Evolutionary conservation across 2,329 filamentous ascomycete genomes (phyloP).

Genomic region (Colletotrichum acutatum): DNA sequence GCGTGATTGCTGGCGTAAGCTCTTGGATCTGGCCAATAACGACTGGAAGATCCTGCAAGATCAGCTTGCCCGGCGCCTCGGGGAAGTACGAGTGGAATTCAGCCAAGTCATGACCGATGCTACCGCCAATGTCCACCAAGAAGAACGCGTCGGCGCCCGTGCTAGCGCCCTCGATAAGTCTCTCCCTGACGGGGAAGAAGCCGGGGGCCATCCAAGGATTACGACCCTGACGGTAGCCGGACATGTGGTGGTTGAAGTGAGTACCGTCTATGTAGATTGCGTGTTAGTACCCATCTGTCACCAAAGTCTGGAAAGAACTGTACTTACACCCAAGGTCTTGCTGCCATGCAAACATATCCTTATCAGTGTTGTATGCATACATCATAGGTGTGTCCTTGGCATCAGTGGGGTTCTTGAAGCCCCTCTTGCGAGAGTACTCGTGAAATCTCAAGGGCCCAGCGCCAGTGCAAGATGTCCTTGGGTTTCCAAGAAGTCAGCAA

Average conservation of each 20-base stretch:
- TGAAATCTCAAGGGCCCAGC: constrained; percentile 42
- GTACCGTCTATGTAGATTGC: constrained; percentile 1
- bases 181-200: constrained; percentile 47
- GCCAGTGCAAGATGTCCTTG: constrained; percentile 24
- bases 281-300: not conserved
- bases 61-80: constrained; percentile 43
- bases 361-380: constrained; percentile 47
- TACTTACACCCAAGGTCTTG: constrained; percentile 36
- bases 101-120: constrained; percentile 48
- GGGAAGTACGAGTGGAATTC: constrained; percentile 49
- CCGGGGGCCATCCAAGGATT: constrained; percentile 46
- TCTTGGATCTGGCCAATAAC: constrained; percentile 49
- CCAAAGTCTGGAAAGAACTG: not conserved
- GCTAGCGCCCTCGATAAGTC: constrained; percentile 43
- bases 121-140: constrained; percentile 50
- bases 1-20: constrained; percentile 44
- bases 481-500: not conserved
- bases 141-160: constrained; percentile 36
- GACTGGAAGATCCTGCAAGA: constrained; percentile 59
- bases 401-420: constrained; percentile 45
- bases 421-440: constrained; percentile 43
- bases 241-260: constrained; percentile 53
- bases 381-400: constrained; percentile 44
- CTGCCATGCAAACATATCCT: constrained; percentile 49
- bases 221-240: constrained; percentile 46